These are phyloP conservation scores for Arthrobotrys megalospora DNA, from an alignment of 2,329 filamentous ascomycete species.

Conservation along the genomic window DNA sequence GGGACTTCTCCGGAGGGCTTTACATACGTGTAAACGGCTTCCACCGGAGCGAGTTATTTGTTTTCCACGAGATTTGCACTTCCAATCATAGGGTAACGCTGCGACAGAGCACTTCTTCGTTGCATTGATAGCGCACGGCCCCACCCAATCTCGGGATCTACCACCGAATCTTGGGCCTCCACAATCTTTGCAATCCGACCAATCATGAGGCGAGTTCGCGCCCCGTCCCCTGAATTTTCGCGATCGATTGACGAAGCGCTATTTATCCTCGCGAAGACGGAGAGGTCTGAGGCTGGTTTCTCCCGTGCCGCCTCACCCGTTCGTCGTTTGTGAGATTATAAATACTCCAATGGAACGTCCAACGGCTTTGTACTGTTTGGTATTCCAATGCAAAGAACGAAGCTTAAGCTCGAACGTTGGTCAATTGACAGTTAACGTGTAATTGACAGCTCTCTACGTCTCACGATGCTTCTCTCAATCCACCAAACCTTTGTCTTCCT, in stretches of 20 bases:
- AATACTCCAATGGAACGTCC: not conserved
- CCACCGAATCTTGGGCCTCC: conserved; percentile 2
- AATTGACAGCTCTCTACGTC: no score
- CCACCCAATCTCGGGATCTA: conserved; percentile 12
- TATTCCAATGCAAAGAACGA: not conserved
- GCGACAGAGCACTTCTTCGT: no score
- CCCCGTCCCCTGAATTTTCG: not conserved
- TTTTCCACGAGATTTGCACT: no score
- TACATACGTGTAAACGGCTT: no score
- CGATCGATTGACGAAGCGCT: conserved; percentile 1
- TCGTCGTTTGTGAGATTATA: not conserved
- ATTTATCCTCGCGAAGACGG: not conserved
- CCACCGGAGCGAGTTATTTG: no score
- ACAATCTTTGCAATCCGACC: not conserved
- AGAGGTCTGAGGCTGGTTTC: conserved; percentile 12
- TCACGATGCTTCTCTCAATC: not conserved
- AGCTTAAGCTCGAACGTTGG: no score
- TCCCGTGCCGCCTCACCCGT: not conserved
- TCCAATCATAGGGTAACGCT: no score
- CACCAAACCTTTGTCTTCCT: conserved; percentile 1
- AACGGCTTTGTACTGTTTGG: not conserved
- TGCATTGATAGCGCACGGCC: conserved; percentile 2
- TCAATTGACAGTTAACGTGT: not conserved
- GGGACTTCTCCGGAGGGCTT: no score
- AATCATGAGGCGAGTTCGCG: not conserved